Conservation (phyloP, 148 eudicot species). For the Hydrangea macrophylla region DNA sequence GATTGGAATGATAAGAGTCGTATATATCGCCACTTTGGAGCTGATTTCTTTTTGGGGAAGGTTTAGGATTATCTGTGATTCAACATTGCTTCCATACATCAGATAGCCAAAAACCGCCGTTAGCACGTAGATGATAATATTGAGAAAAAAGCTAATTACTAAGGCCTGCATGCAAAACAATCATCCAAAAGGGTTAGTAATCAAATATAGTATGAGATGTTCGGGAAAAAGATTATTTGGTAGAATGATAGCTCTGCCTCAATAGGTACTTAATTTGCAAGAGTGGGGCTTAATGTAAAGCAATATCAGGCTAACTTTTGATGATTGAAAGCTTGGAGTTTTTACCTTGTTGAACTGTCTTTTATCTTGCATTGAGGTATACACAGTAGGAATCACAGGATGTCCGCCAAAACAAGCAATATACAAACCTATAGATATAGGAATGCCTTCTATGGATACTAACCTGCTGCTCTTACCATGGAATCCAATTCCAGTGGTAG, state of each 20-base stretch:
- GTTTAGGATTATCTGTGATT: constrained; percentile 28
- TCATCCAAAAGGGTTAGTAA: constrained; percentile 1
- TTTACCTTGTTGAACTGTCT: constrained; percentile 31
- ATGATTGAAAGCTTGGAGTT: neutral
- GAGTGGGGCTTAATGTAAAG: too few relatives aligned
- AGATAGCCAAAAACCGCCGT: constrained; percentile 28
- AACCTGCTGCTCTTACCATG: constrained; percentile 19
- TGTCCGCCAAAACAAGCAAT: constrained; percentile 38
- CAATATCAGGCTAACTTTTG: neutral
- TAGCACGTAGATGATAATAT: constrained; percentile 15
- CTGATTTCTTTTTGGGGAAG: constrained; percentile 22
- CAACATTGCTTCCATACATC: constrained; percentile 29
- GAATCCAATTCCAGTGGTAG: constrained; percentile 25
- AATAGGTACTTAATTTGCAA: too few relatives aligned
- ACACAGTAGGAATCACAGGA: constrained; percentile 32
- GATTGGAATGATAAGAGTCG: constrained; percentile 35
- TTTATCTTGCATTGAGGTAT: constrained; percentile 25
- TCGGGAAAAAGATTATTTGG: too few relatives aligned
- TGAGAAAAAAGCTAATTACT: constrained; percentile 24
- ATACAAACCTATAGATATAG: constrained; percentile 26
- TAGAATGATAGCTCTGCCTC: too few relatives aligned
- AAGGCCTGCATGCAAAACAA: constrained; percentile 25
- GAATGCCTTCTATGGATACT: constrained; percentile 18
- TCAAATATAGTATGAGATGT: too few relatives aligned
- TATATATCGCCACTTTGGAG: constrained; percentile 36